Conservation (phyloP, 2,329 filamentous ascomycete species). For the Coniochaeta sp. region DNA sequence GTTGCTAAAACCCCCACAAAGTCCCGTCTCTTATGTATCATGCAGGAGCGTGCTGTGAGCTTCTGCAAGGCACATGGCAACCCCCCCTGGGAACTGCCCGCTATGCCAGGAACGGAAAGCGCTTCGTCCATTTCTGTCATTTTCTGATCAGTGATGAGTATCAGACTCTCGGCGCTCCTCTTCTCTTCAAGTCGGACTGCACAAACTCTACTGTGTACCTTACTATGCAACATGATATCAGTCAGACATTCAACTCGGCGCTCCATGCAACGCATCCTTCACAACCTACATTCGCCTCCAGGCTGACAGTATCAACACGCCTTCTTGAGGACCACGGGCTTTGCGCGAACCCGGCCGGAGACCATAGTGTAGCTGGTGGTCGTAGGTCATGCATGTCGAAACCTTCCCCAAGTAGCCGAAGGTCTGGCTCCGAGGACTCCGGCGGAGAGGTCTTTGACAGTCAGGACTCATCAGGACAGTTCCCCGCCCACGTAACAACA, state of each 20-base stretch:
- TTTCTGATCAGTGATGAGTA: too few relatives aligned
- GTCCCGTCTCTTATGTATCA: background rate
- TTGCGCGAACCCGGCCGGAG: background rate
- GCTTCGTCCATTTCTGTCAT: background rate
- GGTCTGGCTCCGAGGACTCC: too few relatives aligned
- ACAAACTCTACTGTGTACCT: too few relatives aligned
- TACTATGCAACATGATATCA: too few relatives aligned
- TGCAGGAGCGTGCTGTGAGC: background rate
- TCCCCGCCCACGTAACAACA: background rate
- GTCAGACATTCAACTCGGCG: background rate
- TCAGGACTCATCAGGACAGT: too few relatives aligned
- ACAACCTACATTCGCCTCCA: background rate
- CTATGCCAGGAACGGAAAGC: background rate
- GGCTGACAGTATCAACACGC: background rate
- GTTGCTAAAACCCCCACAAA: conserved; percentile 1
- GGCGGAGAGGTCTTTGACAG: too few relatives aligned
- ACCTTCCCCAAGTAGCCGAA: too few relatives aligned
- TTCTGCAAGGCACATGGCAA: background rate
- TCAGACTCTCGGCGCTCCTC: too few relatives aligned
- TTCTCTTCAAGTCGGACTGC: too few relatives aligned
- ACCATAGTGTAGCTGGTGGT: too few relatives aligned
- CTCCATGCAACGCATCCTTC: background rate
- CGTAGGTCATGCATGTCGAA: too few relatives aligned
- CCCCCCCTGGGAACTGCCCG: background rate
- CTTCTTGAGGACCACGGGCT: background rate